Base-by-base conservation (phyloP, 495 filamentous ascomycete species). In the Pseudomonodictys pantanalensis region DNA sequence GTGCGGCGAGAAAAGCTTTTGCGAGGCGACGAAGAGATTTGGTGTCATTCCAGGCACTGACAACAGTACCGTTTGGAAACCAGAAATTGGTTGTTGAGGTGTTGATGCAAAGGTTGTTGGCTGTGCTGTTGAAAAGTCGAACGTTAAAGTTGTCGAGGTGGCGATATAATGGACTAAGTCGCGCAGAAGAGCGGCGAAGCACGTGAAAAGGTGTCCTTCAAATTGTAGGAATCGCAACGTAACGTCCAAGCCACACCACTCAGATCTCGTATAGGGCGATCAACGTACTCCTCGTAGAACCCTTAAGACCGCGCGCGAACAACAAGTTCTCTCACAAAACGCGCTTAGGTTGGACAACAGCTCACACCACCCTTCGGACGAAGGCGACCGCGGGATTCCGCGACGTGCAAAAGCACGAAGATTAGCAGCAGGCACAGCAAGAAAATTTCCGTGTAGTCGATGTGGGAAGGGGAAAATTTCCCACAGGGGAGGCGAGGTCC, bases 11-110 rank as follows among this genome's bases (percentile, higher is more conserved):
- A 71, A 62, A n/a, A 69, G 60, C 0, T 56, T 63, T 44, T 64
- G 66, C 2, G 62, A 59, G 25, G 61, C 62, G 58, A 71, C 26
- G 50, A 65, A 62, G 29, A 66, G 65, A 59, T 71, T 71, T 45
- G 69, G 69, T 30, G 67, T 61, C 68, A 71, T 70, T 59, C 18
- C 17, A 61, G 45, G 5, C 38, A 15, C 38, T 18, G 15, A 15
- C 15, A 41, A 3, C 20, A 18, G 38, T 5, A 41, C 20, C 12
- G 15, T 15, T 41, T 41, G 38, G 12, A 41, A 41, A 5, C 20
- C 4, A 15, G 38, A 41, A 15, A 4, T 41, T 3, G 8, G 15
- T 18, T 41, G 15, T n/a, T 12, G 38, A 41, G 38, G 20, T n/a
- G 38, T 41, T 41, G 12, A n/a, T n/a, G n/a, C n/a, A n/a, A n/a